Conservation (phyloP, 805 yeast genomes). For the Yarrowia osloensis region DNA sequence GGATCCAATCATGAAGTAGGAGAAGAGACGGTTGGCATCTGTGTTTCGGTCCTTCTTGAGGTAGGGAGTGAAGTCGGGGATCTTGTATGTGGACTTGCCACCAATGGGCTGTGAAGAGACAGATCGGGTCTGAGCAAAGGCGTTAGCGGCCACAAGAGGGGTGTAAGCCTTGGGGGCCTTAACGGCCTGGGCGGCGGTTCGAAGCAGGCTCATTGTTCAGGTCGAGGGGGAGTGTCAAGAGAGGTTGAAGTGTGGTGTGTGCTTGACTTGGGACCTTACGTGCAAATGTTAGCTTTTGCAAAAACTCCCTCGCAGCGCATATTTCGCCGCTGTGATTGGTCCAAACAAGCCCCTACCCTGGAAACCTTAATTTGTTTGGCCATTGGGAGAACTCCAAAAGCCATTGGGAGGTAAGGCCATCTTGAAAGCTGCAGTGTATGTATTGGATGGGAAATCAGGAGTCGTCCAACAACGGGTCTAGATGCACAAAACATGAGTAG, state of each 20-base stretch:
- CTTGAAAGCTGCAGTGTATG: not conserved
- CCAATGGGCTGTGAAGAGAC: conserved; percentile 36
- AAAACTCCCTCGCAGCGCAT: conserved; percentile 29
- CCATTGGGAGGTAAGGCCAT: conserved; percentile 4
- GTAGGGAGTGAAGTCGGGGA: conserved; percentile 85
- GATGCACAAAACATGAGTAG: not conserved
- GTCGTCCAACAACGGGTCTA: too few species aligned
- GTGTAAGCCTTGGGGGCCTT: conserved; percentile 30
- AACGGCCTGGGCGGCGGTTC: conserved; percentile 30
- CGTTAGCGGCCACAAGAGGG: conserved; percentile 26
- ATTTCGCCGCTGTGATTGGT: conserved; percentile 19
- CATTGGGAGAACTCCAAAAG: conserved; percentile 16
- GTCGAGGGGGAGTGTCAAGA: conserved; percentile 15
- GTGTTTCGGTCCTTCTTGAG: conserved; percentile 68
- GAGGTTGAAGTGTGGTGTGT: conserved; percentile 27
- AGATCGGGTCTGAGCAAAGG: conserved; percentile 30
- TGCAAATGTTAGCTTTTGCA: conserved; percentile 30
- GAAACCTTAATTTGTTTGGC: not conserved
- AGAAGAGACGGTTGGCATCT: conserved; percentile 79
- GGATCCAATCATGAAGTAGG: conserved; percentile 97
- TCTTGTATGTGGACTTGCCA: conserved; percentile 74
- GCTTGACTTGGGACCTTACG: conserved; percentile 28
- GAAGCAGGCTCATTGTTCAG: conserved; percentile 31
- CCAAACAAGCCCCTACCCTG: not conserved
- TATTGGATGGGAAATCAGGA: not conserved